Base-by-base conservation (phyloP, 176 grass and related monocot genomes). In the Musa troglodytarum region DNA sequence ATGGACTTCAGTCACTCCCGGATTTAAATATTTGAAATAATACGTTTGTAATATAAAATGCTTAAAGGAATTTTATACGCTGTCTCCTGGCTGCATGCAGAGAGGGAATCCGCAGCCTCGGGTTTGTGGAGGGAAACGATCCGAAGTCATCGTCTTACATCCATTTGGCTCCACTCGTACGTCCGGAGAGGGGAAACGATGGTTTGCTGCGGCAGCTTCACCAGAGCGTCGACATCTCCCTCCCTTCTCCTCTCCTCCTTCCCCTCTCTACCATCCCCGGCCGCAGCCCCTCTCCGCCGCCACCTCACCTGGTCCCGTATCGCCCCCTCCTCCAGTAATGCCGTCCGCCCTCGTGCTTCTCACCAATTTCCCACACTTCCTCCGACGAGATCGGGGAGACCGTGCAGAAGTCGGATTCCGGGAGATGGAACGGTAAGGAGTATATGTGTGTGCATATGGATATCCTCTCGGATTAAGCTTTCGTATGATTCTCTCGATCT, bases 41-140 rank as follows among this genome's bases (percentile, higher is more conserved):
- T 29, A 29, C 28, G 3, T 29, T 3, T 3, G 28, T 29, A 29
- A 29, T 29, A 29, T 29, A 3, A 29, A 29, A 29, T 29, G 2
- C 0, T 29, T 43, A 43, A 43, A 43, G 4, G 34, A 43, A 43
- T 43, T 43, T 5, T 43, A 43, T 43, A 10, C 1, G 62, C 22
- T 65, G 11, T 25, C 10, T 65, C 63, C 63, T 65, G 5, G 8
- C 2, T 28, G 63, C 1, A 0, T 1, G 0, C 22, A 0, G 10
- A 65, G 22, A 65, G 24, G 9, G 2, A 29, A 65, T 65, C 63
- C 4, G 10, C 63, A 13, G 22, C 21, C 23, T 1, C 23, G n/a
- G 12, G 63, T 23, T 25, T 65, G 63, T 65, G 63, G 63, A 65
- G 63, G 63, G 63, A 65, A 65, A 28, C 22, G 22, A 65, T 65